A percentile compares a stretch with the other conserved stretches of the same genome.
phyloP scores from a whole-genome alignment of 257 asterid species.

The Solanum sparsipilum region DNA sequence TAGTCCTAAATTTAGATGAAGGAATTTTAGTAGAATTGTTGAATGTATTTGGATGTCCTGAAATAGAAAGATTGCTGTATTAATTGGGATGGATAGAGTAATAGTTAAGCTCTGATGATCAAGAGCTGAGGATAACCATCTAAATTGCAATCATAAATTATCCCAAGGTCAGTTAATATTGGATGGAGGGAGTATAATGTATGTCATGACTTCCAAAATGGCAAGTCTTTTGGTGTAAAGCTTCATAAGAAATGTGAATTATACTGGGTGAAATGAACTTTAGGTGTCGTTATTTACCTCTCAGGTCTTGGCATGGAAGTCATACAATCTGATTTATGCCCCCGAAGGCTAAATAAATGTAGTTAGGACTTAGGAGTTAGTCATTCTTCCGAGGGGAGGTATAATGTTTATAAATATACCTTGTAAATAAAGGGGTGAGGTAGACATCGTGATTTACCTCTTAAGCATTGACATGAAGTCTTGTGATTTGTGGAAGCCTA shows the following conservation, averaged over 20 bases:
- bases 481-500: not conserved
- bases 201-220: not conserved
- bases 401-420: not conserved
- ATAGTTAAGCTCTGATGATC: not conserved
- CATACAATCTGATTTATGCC: not conserved
- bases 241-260: not conserved
- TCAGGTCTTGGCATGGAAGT: not conserved
- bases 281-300: not conserved
- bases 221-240: not conserved
- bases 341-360: not conserved
- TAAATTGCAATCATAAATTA: not conserved
- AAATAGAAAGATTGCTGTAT: not conserved
- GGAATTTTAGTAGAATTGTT: not conserved
- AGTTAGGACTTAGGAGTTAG: not conserved
- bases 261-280: not conserved
- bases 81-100: not conserved
- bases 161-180: not conserved
- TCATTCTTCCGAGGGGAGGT: not conserved
- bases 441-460: not conserved
- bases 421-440: not conserved
- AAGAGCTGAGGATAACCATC: not conserved
- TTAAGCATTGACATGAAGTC: not conserved
- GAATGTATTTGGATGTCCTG: not conserved
- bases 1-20: not conserved
- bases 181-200: not conserved